These are phyloP conservation scores for Trichophyton benhamiae DNA, from an alignment of 2,329 filamentous ascomycete genomes.

Conservation along the genomic window DNA sequence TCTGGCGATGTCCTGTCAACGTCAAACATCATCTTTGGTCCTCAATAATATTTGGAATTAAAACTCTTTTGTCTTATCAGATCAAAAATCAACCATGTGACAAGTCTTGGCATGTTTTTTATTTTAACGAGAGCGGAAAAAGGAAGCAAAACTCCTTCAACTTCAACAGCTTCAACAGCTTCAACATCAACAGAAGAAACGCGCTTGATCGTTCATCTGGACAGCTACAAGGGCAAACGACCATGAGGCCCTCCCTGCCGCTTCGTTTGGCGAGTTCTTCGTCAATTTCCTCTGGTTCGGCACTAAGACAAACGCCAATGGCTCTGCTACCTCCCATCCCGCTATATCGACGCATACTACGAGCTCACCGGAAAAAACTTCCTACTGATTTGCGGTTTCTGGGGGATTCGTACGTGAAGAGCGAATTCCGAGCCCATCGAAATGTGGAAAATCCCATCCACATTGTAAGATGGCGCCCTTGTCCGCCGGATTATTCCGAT, in stretches of 20 bases:
- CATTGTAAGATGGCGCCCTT: conserved; percentile 47
- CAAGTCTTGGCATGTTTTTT: background rate
- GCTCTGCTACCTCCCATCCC: conserved; percentile 77
- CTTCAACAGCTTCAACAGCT: background rate
- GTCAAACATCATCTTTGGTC: background rate
- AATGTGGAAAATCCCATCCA: conserved; percentile 82
- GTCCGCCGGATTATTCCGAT: background rate
- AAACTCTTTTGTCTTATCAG: background rate
- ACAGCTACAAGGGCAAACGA: conserved; percentile 6
- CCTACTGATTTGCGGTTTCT: conserved; percentile 62
- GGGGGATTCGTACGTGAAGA: conserved; percentile 86
- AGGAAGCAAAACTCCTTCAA: background rate
- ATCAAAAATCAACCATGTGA: conserved; percentile 5
- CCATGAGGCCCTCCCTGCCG: conserved; percentile 26
- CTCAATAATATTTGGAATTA: background rate
- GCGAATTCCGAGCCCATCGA: conserved; percentile 76
- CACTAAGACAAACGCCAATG: conserved; percentile 39
- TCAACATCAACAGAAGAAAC: background rate
- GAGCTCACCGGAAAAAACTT: conserved; percentile 65
- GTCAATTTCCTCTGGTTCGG: conserved; percentile 29
- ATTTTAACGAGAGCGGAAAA: background rate
- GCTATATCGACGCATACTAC: conserved; percentile 75
- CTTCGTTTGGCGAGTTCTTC: conserved; percentile 32
- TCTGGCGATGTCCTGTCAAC: background rate
- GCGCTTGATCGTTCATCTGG: background rate